Evolutionary conservation across 345 rosid genomes (phyloP).

Genomic region (Odontarrhena argentea): DNA sequence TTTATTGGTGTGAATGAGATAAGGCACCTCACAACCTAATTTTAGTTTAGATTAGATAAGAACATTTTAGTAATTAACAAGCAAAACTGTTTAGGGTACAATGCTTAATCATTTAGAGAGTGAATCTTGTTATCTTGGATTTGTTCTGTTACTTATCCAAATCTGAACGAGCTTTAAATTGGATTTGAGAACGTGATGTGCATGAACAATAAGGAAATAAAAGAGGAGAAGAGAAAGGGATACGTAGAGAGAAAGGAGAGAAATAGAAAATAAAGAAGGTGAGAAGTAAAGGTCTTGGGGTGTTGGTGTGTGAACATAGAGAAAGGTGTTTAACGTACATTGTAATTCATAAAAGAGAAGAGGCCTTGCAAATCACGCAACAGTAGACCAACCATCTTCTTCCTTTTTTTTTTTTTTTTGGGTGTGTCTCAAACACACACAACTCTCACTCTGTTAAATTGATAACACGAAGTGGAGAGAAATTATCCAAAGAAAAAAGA

Average conservation of each 20-base stretch:
- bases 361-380: constrained; percentile 42
- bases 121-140: constrained; percentile 13
- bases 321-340: constrained; percentile 39
- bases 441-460: constrained; percentile 35
- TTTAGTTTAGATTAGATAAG: constrained; percentile 19
- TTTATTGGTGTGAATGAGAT: constrained; percentile 21
- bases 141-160: constrained; percentile 7
- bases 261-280: constrained; percentile 26
- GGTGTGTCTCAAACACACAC: constrained; percentile 29
- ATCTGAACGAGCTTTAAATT: neutral
- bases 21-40: constrained; percentile 33
- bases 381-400: constrained; percentile 27
- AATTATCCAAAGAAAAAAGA: constrained; percentile 12
- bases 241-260: constrained; percentile 36
- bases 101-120: neutral
- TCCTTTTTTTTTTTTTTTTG: neutral
- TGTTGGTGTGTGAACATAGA: constrained; percentile 43
- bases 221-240: constrained; percentile 22
- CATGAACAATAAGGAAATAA: constrained; percentile 7
- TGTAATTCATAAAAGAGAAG: constrained; percentile 21
- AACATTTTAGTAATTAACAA: constrained; percentile 14
- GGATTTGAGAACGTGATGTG: constrained; percentile 27
- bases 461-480: constrained; percentile 16
- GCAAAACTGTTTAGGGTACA: constrained; percentile 11
- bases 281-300: constrained; percentile 38